A percentile compares a stretch with the other conserved stretches of the same genome.
These are phyloP conservation scores for Coemansia sp. DNA, from an alignment of 192 early-diverging fungal species.

Conservation along the genomic window DNA sequence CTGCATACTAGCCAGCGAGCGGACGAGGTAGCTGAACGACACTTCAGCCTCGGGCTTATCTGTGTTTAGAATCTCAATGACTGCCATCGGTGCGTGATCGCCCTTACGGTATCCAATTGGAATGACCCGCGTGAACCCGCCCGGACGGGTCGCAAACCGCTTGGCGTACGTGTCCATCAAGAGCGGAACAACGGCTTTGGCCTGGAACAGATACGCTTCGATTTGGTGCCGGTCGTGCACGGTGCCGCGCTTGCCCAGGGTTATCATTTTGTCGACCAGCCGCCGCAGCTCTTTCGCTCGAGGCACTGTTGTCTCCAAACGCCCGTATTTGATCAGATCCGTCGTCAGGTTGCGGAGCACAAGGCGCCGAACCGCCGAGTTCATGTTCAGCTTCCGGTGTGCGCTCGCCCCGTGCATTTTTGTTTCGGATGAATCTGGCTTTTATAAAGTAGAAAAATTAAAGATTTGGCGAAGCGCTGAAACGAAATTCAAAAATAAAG, in stretches of 20 bases:
- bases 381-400: conserved; percentile 50
- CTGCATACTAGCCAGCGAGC: conserved; percentile 51
- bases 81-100: conserved; percentile 85
- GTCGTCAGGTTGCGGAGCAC: conserved; percentile 83
- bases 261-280: conserved; percentile 86
- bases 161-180: conserved; percentile 79
- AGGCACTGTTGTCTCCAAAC: conserved; percentile 89
- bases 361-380: conserved; percentile 64
- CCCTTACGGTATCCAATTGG: conserved; percentile 71
- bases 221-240: conserved; percentile 62
- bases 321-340: conserved; percentile 81
- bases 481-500: neutral
- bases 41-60: conserved; percentile 67
- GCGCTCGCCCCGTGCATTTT: conserved; percentile 45
- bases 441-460: neutral
- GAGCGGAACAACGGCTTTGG: conserved; percentile 72
- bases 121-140: conserved; percentile 90
- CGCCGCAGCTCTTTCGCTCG: conserved; percentile 89
- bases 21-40: conserved; percentile 55
- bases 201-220: conserved; percentile 64
- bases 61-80: conserved; percentile 88
- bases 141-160: conserved; percentile 72
- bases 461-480: neutral
- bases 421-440: neutral
- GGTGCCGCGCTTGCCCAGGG: conserved; percentile 74